Evolutionary conservation across 192 early-diverging fungal species (phyloP), one percentile per base, ranked within the genome.

Genomic region (Pecoramyces ruminantium): DNA sequence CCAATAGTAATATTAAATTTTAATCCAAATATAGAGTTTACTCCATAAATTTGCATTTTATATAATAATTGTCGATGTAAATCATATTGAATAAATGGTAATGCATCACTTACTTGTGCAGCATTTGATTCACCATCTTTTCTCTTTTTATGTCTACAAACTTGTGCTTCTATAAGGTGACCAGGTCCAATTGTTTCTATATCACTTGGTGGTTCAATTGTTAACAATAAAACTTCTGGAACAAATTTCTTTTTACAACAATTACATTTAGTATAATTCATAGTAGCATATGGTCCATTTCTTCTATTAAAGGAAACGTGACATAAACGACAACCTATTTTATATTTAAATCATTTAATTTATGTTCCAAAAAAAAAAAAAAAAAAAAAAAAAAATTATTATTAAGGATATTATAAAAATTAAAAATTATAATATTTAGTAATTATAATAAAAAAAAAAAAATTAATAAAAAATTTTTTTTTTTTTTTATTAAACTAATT

Each of bases 31-130:
- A 95, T 88, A 4, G 93, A 90, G 77, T 95, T 95, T 80, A 94
- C 85, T 13, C 93, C 93, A 81, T 92, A 88, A 21, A 94, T 90
- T 58, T 91, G 89, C 29, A 94, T 88, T 80, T 94, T 94, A 85
- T 92, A 93, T 83, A 93, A 87, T 17, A 95, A 85, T 81, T 95
- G 94, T 30, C 93, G 87, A 83, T 95, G 93, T 29, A 95, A 82
- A 80, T 95, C 94, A 86, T 94, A 95, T 82, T 95, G 93, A 2
- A 92, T 86, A 80, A 95, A 95, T 2, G 94, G 94, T 67, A 95
- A 88, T 0, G 93, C 89, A 77, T 95, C 94, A 84, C 90, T 92
- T 77, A 94, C 89, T 78, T 89, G 86, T 14, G 84, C 86, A 0
- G 94, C 92, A 78, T 92, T 88, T 15, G 87, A 86, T 77, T 95